A percentile compares a stretch with the other conserved stretches of the same genome.
These are phyloP conservation scores for Heritiera fomes DNA, from an alignment of 345 rosid genomes.

Conservation along the genomic window DNA sequence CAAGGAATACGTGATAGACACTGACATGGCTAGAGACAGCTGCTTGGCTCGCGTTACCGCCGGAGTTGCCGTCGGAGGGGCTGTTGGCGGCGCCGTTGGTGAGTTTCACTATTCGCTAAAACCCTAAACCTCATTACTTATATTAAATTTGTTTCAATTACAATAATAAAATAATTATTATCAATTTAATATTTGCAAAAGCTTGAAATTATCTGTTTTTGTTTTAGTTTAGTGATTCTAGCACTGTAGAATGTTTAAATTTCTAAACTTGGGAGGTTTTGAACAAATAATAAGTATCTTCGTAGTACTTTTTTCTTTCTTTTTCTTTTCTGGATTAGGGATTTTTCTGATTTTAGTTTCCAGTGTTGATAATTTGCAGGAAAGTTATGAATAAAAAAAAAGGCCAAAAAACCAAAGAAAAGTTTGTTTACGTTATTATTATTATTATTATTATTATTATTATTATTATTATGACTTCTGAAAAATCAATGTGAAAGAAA, in stretches of 20 bases:
- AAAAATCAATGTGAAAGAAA: background rate
- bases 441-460: too few relatives aligned
- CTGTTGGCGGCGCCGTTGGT: slow-evolving; percentile 87
- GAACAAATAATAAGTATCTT: too few relatives aligned
- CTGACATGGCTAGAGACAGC: too few relatives aligned
- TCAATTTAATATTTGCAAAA: background rate
- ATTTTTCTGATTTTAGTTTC: background rate
- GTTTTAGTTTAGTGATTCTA: too few relatives aligned
- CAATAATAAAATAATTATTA: background rate
- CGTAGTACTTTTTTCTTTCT: too few relatives aligned
- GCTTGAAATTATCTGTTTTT: background rate
- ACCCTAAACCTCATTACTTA: background rate
- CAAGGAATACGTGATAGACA: too few relatives aligned
- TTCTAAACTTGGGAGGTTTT: background rate
- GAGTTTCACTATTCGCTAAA: background rate
- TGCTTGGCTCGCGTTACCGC: slow-evolving; percentile 73
- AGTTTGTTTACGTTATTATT: too few relatives aligned
- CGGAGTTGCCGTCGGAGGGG: slow-evolving; percentile 85
- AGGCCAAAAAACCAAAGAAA: too few relatives aligned
- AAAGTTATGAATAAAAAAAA: background rate
- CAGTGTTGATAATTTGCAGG: background rate
- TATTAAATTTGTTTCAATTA: background rate
- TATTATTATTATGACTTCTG: too few relatives aligned
- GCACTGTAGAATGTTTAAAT: background rate
- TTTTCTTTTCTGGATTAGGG: background rate